Evolutionary conservation across 768 basidiomycete species (phyloP), one percentile per base, ranked within the genome.

Genomic region (Leccinum rimulosum): DNA sequence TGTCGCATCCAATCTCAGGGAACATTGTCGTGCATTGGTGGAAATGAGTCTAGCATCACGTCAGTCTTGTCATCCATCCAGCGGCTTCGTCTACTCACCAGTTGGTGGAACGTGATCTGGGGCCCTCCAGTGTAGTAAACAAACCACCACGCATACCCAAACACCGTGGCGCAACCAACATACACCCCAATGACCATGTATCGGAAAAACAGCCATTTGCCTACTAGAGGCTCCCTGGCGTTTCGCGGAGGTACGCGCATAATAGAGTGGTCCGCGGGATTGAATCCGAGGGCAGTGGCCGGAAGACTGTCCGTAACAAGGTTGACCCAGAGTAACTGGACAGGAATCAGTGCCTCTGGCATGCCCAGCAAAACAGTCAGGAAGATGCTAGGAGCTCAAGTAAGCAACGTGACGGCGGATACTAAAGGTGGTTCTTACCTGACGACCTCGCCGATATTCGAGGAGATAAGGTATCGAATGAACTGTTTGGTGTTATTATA

Each of bases 401-500:
- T 62, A 6, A 63, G 52, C 28, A 28, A 50, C 10, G 31, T 31
- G 10, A 3, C n/a, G 7, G 57, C 9, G 9, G 19, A 8, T 25
- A 27, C 17, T 8, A 31, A 25, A 40, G 17, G 3, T 30, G 14
- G n/a, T n/a, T 17, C 68, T 43, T 66, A 77, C 76, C 86, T 91
- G 75, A 96, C 93, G 64, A 96, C 95, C 74, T 97, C 95, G 56
- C 95, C 95, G 70, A 97, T 97, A 79, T 97, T 98, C 59, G 93
- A 95, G 31, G 95, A 97, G 76, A 93, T 98, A 70, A 99, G 88
- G 78, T 98, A 99, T 68, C 96, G 89, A 75, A 99, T 98, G 75
- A 99, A 99, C 73, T 98, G 96, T 77, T 99, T 99, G 49, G 95
- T 98, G 77, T 99, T 99, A 77, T 98, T 98, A 76, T 98, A 98